Conservation (phyloP, 768 basidiomycete species). For the Amanita molliuscula region DNA sequence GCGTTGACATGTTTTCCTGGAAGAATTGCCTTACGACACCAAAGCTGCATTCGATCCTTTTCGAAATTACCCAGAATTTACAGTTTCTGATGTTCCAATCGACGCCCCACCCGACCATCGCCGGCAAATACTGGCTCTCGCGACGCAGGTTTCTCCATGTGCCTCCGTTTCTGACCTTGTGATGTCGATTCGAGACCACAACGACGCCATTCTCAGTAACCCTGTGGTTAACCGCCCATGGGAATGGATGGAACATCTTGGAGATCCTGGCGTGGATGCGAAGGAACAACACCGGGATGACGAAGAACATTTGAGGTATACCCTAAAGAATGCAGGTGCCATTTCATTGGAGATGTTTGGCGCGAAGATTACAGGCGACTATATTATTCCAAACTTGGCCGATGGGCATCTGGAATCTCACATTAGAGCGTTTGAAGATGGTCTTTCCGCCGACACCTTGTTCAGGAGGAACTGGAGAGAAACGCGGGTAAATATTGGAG, state of each 20-base stretch:
- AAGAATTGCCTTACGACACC: conserved; percentile 54
- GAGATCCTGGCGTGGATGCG: conserved; percentile 39
- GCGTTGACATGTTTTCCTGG: background rate
- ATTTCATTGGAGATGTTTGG: conserved; percentile 66
- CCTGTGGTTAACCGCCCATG: conserved; percentile 69
- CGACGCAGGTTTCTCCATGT: conserved; percentile 43
- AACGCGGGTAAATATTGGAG: conserved; percentile 36
- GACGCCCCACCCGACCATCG: conserved; percentile 49
- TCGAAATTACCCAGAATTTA: conserved; percentile 46
- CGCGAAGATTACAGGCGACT: conserved; percentile 56
- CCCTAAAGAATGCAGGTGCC: conserved; percentile 57
- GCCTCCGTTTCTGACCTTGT: conserved; percentile 46
- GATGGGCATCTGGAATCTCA: conserved; percentile 30
- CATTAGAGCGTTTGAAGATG: conserved; percentile 57
- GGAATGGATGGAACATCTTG: conserved; percentile 81
- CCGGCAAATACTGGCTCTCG: conserved; percentile 44
- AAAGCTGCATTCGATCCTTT: conserved; percentile 55
- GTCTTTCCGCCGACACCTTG: conserved; percentile 46
- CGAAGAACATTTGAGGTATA: conserved; percentile 23
- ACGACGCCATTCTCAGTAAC: conserved; percentile 34
- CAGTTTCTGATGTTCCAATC: conserved; percentile 40
- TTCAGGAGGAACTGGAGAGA: conserved; percentile 76
- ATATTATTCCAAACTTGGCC: conserved; percentile 22
- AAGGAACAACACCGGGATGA: conserved; percentile 26
- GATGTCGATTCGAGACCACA: conserved; percentile 47